These are phyloP conservation scores for Kwoniella mangroviensis DNA, from an alignment of 768 basidiomycete species.

Conservation along the genomic window DNA sequence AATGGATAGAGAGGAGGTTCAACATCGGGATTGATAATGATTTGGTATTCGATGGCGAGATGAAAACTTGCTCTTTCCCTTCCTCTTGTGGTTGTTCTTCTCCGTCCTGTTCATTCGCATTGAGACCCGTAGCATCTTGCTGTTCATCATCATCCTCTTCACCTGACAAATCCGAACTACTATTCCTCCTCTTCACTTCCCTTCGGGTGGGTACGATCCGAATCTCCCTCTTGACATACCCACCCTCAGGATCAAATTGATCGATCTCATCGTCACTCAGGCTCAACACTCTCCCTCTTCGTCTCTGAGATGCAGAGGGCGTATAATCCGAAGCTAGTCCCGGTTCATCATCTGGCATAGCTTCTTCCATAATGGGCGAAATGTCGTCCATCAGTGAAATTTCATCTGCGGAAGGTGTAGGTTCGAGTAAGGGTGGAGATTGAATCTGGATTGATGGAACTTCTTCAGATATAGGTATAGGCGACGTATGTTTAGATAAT, in stretches of 20 bases:
- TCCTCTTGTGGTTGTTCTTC: constrained; percentile 23
- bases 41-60: constrained; percentile 9
- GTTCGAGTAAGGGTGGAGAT: constrained; percentile 9
- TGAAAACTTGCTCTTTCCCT: background rate
- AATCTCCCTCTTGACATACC: constrained; percentile 24
- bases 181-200: constrained; percentile 10
- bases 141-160: background rate
- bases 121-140: background rate
- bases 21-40: constrained; percentile 25
- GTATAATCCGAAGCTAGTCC: background rate
- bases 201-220: constrained; percentile 39
- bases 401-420: constrained; percentile 7
- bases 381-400: background rate
- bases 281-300: constrained; percentile 23
- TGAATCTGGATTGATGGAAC: constrained; percentile 1
- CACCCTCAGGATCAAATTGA: constrained; percentile 38
- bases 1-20: constrained; percentile 30
- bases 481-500: background rate
- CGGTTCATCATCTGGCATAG: background rate
- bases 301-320: background rate
- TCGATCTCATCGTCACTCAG: constrained; percentile 42
- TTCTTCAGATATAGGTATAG: background rate
- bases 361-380: background rate
- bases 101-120: constrained; percentile 14
- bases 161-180: constrained; percentile 3